These are phyloP conservation scores for Inga oerstediana DNA, from an alignment of 306 rosid species.

Conservation along the genomic window DNA sequence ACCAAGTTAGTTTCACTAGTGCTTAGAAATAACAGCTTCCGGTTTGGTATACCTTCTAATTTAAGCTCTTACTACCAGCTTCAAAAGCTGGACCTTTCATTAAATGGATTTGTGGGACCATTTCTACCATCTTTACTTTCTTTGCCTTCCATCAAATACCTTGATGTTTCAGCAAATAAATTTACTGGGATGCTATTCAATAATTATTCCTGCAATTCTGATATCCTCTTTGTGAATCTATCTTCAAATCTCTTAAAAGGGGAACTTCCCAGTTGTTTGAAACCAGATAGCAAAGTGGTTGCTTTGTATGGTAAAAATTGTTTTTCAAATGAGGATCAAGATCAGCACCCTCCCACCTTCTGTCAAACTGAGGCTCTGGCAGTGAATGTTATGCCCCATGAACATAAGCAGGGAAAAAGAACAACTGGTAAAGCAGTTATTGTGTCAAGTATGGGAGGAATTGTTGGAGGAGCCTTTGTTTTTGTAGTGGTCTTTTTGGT, in stretches of 20 bases:
- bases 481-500: slow-evolving; percentile 62
- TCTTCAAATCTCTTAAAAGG: slow-evolving; percentile 88
- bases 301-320: slow-evolving; percentile 64
- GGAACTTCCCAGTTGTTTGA: slow-evolving; percentile 69
- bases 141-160: slow-evolving; percentile 73
- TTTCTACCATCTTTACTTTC: slow-evolving; percentile 60
- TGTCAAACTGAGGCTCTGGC: slow-evolving; percentile 92
- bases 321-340: slow-evolving; percentile 53
- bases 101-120: slow-evolving; percentile 79
- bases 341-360: slow-evolving; percentile 53
- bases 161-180: slow-evolving; percentile 75
- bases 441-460: slow-evolving; percentile 60
- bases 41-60: slow-evolving; percentile 57
- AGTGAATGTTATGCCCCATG: slow-evolving; percentile 54
- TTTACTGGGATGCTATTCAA: slow-evolving; percentile 69
- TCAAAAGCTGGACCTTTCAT: slow-evolving; percentile 78
- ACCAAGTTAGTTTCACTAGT: slow-evolving; percentile 62
- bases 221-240: slow-evolving; percentile 69
- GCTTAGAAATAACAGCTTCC: slow-evolving; percentile 74
- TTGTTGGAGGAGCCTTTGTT: slow-evolving; percentile 52
- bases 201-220: slow-evolving; percentile 67
- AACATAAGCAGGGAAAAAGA: slow-evolving; percentile 37
- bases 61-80: slow-evolving; percentile 61
- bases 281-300: slow-evolving; percentile 39
- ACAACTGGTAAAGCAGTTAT: slow-evolving; percentile 43